Evolutionary conservation across 1,284 basidiomycete species (phyloP).

Genomic region (Pascua sp.): DNA sequence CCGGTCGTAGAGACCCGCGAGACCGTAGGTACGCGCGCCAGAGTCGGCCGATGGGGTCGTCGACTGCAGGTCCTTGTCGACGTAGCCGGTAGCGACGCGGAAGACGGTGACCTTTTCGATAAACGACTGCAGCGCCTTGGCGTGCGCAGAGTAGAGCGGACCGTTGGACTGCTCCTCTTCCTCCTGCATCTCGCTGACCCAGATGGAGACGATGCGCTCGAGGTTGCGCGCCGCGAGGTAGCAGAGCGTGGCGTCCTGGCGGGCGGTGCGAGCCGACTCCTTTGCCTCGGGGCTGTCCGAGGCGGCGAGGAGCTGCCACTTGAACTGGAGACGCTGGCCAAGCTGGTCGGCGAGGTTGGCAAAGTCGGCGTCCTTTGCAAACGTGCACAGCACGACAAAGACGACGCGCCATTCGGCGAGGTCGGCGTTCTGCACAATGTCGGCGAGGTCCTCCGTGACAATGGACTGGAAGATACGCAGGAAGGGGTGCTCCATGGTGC

Average conservation of each 20-base stretch:
- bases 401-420: slow-evolving; percentile 93
- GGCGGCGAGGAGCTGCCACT: slow-evolving; percentile 61
- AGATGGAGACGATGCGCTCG: slow-evolving; percentile 85
- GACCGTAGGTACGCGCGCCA: slow-evolving; percentile 70
- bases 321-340: slow-evolving; percentile 83
- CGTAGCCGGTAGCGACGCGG: slow-evolving; percentile 81
- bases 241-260: slow-evolving; percentile 88
- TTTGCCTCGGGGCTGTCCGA: slow-evolving; percentile 53
- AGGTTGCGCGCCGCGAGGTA: slow-evolving; percentile 86
- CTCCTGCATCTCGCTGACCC: slow-evolving; percentile 86
- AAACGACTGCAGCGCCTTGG: slow-evolving; percentile 85
- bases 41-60: slow-evolving; percentile 51
- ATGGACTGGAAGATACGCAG: slow-evolving; percentile 94
- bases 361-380: slow-evolving; percentile 82
- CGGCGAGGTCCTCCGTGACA: slow-evolving; percentile 84
- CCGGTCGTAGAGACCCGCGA: slow-evolving; percentile 81
- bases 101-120: slow-evolving; percentile 97
- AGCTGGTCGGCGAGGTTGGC: slow-evolving; percentile 82
- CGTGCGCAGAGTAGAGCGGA: slow-evolving; percentile 79
- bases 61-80: slow-evolving; percentile 68
- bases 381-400: slow-evolving; percentile 95
- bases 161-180: slow-evolving; percentile 61
- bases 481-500: slow-evolving; percentile 74
- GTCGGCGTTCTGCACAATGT: slow-evolving; percentile 94
- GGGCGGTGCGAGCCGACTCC: slow-evolving; percentile 57